Evolutionary conservation across 495 filamentous ascomycete species (phyloP).

Genomic region (Aspergillus bertholletiae): DNA sequence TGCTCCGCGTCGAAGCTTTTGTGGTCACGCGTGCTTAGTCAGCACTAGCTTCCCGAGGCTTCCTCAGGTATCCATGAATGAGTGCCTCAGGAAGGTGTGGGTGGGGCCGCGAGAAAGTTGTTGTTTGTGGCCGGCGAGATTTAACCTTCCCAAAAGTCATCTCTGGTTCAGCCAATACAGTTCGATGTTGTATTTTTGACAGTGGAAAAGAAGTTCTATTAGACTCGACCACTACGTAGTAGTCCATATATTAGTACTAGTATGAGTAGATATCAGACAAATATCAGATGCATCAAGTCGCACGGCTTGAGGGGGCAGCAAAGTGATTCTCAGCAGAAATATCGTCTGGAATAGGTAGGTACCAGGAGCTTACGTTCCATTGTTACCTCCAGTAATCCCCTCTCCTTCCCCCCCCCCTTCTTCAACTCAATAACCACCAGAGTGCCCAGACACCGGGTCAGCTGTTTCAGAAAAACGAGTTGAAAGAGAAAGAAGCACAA

Average conservation of each 20-base stretch:
- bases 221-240: too few relatives aligned
- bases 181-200: neutral
- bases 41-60: slow-evolving; percentile 8
- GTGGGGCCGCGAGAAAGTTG: too few relatives aligned
- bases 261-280: neutral
- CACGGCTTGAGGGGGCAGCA: neutral
- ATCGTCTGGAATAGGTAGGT: too few relatives aligned
- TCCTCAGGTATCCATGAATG: neutral
- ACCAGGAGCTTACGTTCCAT: neutral
- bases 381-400: too few relatives aligned
- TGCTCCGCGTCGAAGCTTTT: slow-evolving; percentile 19
- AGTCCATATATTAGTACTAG: neutral
- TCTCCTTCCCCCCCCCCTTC: too few relatives aligned
- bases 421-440: neutral
- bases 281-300: too few relatives aligned
- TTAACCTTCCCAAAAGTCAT: too few relatives aligned
- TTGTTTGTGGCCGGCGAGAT: too few relatives aligned
- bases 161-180: neutral
- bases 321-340: too few relatives aligned
- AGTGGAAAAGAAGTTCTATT: too few relatives aligned
- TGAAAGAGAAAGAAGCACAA: neutral
- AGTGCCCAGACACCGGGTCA: neutral
- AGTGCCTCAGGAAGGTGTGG: neutral
- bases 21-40: slow-evolving; percentile 24
- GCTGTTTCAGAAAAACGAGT: neutral